Percentiles rank a stretch among this genome's conserved stretches.
Evolutionary conservation across 1,284 basidiomycete species (phyloP).

Genomic region (Pyrrhoderma lamaoense): DNA sequence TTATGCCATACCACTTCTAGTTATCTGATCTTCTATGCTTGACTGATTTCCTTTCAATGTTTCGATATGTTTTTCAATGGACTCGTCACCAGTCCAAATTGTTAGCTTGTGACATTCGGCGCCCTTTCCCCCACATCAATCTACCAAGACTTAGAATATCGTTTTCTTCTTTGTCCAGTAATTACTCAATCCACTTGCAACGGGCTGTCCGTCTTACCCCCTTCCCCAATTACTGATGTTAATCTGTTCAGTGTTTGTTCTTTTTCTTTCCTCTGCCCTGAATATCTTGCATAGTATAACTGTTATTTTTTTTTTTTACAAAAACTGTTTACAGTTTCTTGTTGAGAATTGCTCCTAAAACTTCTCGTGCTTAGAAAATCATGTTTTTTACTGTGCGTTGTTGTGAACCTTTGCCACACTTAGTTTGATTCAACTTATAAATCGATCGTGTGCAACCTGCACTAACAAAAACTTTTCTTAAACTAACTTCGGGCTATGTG

Average conservation of each 20-base stretch:
- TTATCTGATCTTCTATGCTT: constrained; percentile 6
- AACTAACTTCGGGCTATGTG: too few relatives aligned
- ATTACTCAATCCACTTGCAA: constrained; percentile 2
- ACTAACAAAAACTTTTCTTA: too few relatives aligned
- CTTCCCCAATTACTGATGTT: neutral
- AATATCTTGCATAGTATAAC: neutral
- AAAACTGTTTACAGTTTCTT: neutral
- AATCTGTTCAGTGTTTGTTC: neutral
- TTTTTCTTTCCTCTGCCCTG: neutral
- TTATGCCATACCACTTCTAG: neutral
- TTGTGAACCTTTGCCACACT: too few relatives aligned
- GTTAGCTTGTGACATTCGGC: constrained; percentile 34
- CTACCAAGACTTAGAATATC: neutral
- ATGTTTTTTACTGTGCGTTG: neutral
- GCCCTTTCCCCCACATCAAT: constrained; percentile 24
- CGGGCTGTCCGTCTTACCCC: constrained; percentile 3
- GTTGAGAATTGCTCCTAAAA: neutral
- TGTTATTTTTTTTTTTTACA: neutral
- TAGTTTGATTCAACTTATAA: too few relatives aligned
- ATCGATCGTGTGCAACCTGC: too few relatives aligned
- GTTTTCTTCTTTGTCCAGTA: neutral
- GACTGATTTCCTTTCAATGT: constrained; percentile 13
- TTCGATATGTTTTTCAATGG: neutral
- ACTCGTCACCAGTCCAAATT: constrained; percentile 6
- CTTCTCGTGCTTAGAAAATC: neutral